Base-by-base conservation (phyloP, 2,329 filamentous ascomycete genomes). In the Apiospora aurea region DNA sequence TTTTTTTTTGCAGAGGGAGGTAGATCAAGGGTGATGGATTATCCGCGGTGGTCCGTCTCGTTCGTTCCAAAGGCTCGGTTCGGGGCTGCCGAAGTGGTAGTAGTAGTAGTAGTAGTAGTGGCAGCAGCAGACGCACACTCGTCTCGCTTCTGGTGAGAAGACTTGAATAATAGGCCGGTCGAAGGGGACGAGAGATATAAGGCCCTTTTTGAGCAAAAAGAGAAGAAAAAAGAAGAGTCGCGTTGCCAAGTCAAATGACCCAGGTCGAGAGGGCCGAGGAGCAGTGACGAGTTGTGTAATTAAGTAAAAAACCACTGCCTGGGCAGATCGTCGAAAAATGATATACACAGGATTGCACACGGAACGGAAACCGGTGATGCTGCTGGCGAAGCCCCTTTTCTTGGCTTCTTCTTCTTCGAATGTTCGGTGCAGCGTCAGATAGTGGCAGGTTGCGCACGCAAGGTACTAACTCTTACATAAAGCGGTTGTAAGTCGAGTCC, bases 331-430 rank as follows among this genome's bases (percentile, higher is more conserved):
- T 26, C 41, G 14, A 18, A 16, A 14, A 18, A 68, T 2, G 51
- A 8, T 29, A 67, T 24, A 18, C 21, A 14, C 11, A 24, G n/a
- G 41, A 67, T 18, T 68, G 46, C 43, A 46, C 41, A 46, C 26
- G 21, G 6, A 24, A 38, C 34, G 4, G 34, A 38, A 38, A 46
- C 5, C 57, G 57, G 67, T 47, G 43, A 49, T 68, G 67, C 29
- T 68, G 67, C 29, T 49, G 46, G 34, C 44, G 16, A 43, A 49
- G 34, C 29, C 68, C 68, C 68, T 53, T 69, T 53, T 69, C 68
- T 69, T 69, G 68, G 68, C 68, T 69, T 43, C 24, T 69, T 43
- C 24, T 69, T 69, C 68, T 69, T 69, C 46, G 68, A 69, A 69
- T 69, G 47, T 69, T 69, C 68, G 68, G 68, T 69, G 68, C 68